Base-by-base conservation (phyloP, 2,329 filamentous ascomycete genomes). In the Arachnomyces sp. region DNA sequence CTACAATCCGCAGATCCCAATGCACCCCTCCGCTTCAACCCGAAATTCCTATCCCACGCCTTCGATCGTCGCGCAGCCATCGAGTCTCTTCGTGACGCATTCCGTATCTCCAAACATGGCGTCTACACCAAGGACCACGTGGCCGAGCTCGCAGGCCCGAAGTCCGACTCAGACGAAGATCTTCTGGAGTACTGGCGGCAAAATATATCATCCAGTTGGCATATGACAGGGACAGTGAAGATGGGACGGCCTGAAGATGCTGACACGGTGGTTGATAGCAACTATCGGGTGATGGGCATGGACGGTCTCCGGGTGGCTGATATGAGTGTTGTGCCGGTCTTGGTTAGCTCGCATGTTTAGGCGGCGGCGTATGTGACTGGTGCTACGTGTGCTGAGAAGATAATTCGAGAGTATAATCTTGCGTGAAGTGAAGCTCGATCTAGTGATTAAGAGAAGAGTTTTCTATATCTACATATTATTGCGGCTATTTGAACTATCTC, bases 161-260 rank as follows among this genome's bases (percentile, higher is more conserved):
- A 61, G 11, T 66, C 67, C 9, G 66, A 69, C 0, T 67, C 65
- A 0, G 75, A 79, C 18, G 74, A 75, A 37, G 74, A 79, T 42
- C 60, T 82, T 9, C 44, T 67, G 17, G 63, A 65, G 12, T 62
- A 66, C 48, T 76, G 66, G 66, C 60, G 56, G 38, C 54, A 67
- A 18, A 68, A 56, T 16, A 58, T 65, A 13, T 62, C 55, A 21
- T 73, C 67, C 2, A 73, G 61, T 41, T 78, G 68, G 71, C 75
- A 74, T 53, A 77, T 70, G 69, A 73, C 65, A 1, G 72, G 74
- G 0, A 81, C 77, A 0, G 67, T 66, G 5, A 72, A 71, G 52
- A 81, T 81, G 76, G 77, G 76, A 0, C 67, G 59, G 44, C 30
- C 41, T 0, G 63, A 53, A 1, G 67, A 71, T 6, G 40, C 43